phyloP scores from a whole-genome alignment of 495 filamentous ascomycete species.

The Xylaria grammica region DNA sequence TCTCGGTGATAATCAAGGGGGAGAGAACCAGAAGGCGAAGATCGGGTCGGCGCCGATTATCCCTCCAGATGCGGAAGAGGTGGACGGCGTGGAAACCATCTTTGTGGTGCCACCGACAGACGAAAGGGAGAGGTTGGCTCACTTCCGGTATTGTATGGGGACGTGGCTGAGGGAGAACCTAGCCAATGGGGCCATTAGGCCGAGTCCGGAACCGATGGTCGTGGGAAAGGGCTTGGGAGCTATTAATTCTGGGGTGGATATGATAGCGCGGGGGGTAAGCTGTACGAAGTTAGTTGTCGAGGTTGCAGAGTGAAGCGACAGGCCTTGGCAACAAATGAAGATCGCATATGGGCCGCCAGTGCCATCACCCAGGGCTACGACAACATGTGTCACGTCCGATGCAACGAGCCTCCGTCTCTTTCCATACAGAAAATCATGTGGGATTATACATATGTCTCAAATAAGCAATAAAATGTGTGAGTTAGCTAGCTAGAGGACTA shows the following conservation, averaged over 20 bases:
- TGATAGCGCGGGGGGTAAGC: slow-evolving; percentile 50
- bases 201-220: slow-evolving; percentile 51
- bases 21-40: slow-evolving; percentile 33
- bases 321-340: no score
- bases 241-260: slow-evolving; percentile 52
- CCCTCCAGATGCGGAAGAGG: slow-evolving; percentile 36
- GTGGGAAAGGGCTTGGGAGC: slow-evolving; percentile 51
- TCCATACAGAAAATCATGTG: no score
- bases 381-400: no score
- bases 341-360: no score
- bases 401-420: no score
- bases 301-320: not conserved
- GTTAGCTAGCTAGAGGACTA: no score
- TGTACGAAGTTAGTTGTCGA: slow-evolving; percentile 50
- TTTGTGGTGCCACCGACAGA: slow-evolving; percentile 44
- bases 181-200: slow-evolving; percentile 46
- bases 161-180: slow-evolving; percentile 50
- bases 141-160: slow-evolving; percentile 48
- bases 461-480: no score
- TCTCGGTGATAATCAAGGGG: slow-evolving; percentile 25
- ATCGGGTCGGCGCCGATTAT: slow-evolving; percentile 46
- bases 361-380: no score
- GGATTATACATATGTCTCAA: no score
- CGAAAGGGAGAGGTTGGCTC: slow-evolving; percentile 41
- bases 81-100: slow-evolving; percentile 47